These are phyloP conservation scores for Pelagomonas calceolata DNA, from an alignment of 108 stramenopile species.

Conservation along the genomic window DNA sequence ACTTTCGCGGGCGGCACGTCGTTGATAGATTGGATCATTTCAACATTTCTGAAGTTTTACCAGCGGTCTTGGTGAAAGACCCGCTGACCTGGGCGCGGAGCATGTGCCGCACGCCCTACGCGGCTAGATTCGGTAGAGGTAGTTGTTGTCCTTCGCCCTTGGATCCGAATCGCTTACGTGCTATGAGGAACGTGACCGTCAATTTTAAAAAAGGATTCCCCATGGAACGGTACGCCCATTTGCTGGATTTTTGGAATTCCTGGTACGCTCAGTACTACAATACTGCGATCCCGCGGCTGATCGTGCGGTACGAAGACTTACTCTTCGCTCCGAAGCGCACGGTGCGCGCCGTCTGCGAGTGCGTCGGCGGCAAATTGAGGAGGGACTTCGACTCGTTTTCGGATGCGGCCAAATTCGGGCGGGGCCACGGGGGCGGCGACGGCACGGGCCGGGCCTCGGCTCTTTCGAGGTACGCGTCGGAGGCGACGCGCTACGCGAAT, in stretches of 20 bases:
- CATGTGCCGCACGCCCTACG: conserved; percentile 61
- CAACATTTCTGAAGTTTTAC: conserved; percentile 35
- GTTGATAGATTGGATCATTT: conserved; percentile 9
- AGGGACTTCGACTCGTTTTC: not conserved
- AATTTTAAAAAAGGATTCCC: too few relatives aligned
- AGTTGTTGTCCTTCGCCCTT: not conserved
- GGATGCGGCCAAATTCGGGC: not conserved
- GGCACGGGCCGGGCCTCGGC: not conserved
- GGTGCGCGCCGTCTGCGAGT: conserved; percentile 38
- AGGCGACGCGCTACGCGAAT: not conserved
- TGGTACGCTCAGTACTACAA: conserved; percentile 50
- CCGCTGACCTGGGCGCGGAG: conserved; percentile 69
- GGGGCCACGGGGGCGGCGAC: not conserved
- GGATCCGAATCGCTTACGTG: conserved; percentile 14
- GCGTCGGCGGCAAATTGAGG: not conserved
- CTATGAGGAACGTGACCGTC: conserved; percentile 5
- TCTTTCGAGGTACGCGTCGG: not conserved
- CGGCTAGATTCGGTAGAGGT: conserved; percentile 28
- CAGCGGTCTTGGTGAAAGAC: conserved; percentile 65
- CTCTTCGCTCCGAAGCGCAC: conserved; percentile 55
- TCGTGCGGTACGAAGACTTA: conserved; percentile 71
- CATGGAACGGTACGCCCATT: conserved; percentile 24
- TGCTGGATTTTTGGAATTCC: conserved; percentile 51
- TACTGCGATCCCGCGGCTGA: conserved; percentile 50
- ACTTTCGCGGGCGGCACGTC: conserved; percentile 36